These are phyloP conservation scores for Aspergillus sp. DNA, from an alignment of 2,329 filamentous ascomycete species.

Conservation along the genomic window DNA sequence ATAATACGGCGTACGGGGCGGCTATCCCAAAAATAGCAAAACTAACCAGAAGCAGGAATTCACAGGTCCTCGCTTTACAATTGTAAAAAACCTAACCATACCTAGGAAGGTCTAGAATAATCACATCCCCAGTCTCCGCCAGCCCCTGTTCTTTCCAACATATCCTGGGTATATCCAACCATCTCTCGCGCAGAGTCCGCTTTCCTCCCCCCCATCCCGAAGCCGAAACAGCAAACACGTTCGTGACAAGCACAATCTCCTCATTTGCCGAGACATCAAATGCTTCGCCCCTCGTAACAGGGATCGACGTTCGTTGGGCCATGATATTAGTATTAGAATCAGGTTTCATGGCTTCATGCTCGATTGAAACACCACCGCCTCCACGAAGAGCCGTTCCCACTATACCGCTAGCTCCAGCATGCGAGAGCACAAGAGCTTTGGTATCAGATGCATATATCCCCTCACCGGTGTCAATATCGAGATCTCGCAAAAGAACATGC, in stretches of 20 bases:
- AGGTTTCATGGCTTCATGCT: constrained; percentile 20
- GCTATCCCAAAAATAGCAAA: too few species aligned
- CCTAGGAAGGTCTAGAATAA: too few species aligned
- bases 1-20: too few species aligned
- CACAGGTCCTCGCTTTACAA: too few species aligned
- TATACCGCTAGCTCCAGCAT: constrained; percentile 3
- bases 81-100: too few species aligned
- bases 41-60: too few species aligned
- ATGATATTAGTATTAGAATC: constrained; percentile 35
- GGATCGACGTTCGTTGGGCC: constrained; percentile 26
- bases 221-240: constrained; percentile 2
- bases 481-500: too few species aligned
- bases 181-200: background rate
- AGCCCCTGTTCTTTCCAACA: too few species aligned
- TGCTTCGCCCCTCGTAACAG: constrained; percentile 12
- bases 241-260: background rate
- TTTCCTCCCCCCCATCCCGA: accelerated
- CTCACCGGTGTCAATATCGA: background rate
- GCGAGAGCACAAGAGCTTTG: background rate
- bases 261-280: background rate
- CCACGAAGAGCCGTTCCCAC: background rate
- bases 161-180: background rate
- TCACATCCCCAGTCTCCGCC: too few species aligned
- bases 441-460: background rate
- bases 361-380: constrained; percentile 3